Evolutionary conservation across 139 green algal genomes (phyloP), one percentile per base, ranked within the genome.

Genomic region (Gonium pectorale): DNA sequence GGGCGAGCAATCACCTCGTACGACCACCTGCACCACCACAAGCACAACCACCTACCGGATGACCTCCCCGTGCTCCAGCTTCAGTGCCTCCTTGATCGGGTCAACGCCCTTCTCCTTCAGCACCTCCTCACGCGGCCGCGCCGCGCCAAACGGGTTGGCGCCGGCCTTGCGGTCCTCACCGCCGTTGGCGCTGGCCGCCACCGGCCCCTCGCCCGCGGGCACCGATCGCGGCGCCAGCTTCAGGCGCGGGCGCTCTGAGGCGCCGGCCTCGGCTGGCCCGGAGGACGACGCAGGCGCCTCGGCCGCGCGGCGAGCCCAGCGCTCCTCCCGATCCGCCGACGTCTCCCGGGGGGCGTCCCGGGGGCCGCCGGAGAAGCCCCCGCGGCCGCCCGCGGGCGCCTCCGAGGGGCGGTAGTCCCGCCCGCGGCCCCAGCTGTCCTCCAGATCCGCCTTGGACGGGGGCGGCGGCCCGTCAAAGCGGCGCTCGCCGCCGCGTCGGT

Each of bases 21-120:
- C n/a, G n/a, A 5, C 5, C 35, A n/a, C 33, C 63, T n/a, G 11
- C 35, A 5, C 15, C 33, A 44, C 26, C 59, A 40, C 17, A 52
- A 27, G 13, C n/a, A 54, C 15, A 54, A 24, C 11, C 15, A 54
- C 46, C 4, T 79, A 92, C 89, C 89, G 87, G 63, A 90, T 83
- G 19, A 91, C 82, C 43, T 90, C 90, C 43, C 87, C 88, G 80
- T 91, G 83, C 86, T 94, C 93, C 41, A 93, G 81, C 88, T 90
- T 89, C 5, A 92, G 66, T n/a, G 93, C 87, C 85, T 95, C 90
- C 90, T 95, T 94, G 21, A 85, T 66, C 9, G 84, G 81, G 86
- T 97, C 93, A n/a, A 91, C 84, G 46, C 95, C 94, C 90, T 98
- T 95, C 93, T 98, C 95, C 81, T 91, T 92, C 66, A 98, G 87